phyloP scores from a whole-genome alignment of 257 asterid species.

The Buddleja alternifolia region DNA sequence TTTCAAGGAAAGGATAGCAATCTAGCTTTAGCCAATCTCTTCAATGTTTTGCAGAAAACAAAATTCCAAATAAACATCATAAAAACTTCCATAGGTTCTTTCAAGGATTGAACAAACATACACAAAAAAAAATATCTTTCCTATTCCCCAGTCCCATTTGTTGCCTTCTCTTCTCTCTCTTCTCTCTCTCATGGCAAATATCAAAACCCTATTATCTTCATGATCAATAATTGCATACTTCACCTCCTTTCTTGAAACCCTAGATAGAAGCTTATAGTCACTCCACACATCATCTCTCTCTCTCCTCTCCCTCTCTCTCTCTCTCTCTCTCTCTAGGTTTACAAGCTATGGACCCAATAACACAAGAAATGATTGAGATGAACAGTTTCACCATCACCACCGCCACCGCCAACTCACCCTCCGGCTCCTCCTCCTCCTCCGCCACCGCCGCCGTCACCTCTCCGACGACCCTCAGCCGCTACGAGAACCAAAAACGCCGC shows the following conservation, averaged over 20 bases:
- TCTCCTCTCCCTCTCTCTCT: conserved; percentile 16
- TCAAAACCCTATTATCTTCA: conserved; percentile 32
- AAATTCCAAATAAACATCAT: conserved; percentile 48
- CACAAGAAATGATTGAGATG: conserved; percentile 50
- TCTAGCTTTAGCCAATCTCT: conserved; percentile 42
- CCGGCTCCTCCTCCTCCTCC: conserved; percentile 35
- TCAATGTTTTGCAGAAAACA: conserved; percentile 42
- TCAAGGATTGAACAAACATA: conserved; percentile 57
- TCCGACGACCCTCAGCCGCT: conserved; percentile 69
- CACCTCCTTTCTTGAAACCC: conserved; percentile 26
- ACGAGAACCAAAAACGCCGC: conserved; percentile 79
- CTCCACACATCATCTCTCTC: conserved; percentile 12
- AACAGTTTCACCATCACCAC: conserved; percentile 33
- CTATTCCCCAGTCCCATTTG: not conserved
- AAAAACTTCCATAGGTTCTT: conserved; percentile 32
- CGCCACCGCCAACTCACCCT: conserved; percentile 14
- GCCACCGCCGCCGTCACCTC: conserved; percentile 32
- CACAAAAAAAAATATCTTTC: not conserved
- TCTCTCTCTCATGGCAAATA: not conserved
- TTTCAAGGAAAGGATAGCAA: conserved; percentile 35
- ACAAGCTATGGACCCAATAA: conserved; percentile 55
- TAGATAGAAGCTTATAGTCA: conserved; percentile 8
- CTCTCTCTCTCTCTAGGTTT: conserved; percentile 4
- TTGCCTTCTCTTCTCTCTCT: no score
- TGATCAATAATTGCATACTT: conserved; percentile 22